Evolutionary conservation across 164 flowering plant species (phyloP).

Genomic region (Vitis amurensis): DNA sequence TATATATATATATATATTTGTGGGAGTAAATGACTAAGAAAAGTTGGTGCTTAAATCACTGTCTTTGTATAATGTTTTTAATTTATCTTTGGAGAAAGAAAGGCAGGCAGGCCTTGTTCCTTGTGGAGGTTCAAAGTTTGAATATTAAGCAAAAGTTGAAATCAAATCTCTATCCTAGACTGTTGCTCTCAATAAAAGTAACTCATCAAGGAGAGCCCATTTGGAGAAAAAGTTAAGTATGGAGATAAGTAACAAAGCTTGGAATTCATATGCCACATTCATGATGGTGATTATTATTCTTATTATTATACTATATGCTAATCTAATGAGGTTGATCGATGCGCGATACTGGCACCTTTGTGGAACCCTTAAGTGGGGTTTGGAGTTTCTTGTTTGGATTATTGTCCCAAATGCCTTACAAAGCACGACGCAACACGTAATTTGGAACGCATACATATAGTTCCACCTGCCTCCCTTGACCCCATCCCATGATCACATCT

Average conservation of each 20-base stretch:
- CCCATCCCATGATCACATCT: neutral
- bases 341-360: neutral
- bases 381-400: conserved; percentile 16
- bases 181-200: neutral
- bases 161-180: neutral
- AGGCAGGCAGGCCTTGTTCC: neutral
- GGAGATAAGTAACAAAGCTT: neutral
- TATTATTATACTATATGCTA: neutral
- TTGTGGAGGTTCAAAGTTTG: conserved; percentile 3
- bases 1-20: no score
- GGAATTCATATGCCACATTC: neutral
- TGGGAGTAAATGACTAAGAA: neutral
- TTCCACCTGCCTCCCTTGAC: conserved; percentile 27
- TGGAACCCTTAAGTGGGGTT: neutral
- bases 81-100: neutral
- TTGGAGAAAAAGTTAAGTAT: neutral
- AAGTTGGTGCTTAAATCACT: neutral
- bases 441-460: neutral
- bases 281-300: neutral
- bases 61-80: neutral
- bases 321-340: neutral
- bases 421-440: neutral
- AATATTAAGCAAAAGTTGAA: conserved; percentile 7
- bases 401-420: neutral
- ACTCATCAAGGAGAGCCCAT: neutral